Percentiles rank a stretch among this genome's conserved stretches.
Conservation (phyloP, 805 yeast genomes). For the Ogataea naganishii region DNA sequence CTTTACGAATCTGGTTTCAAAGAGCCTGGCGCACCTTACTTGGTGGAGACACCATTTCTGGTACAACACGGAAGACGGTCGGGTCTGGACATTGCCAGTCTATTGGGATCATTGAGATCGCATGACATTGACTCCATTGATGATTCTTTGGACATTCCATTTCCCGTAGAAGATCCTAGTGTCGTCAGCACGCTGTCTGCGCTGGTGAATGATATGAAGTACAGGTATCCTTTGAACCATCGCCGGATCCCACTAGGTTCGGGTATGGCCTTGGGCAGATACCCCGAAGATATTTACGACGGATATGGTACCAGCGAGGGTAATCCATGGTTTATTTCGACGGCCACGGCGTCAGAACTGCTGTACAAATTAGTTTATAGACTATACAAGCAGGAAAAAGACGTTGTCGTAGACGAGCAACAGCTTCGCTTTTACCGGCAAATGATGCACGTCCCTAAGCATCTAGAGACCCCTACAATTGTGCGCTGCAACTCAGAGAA, state of each 20-base stretch:
- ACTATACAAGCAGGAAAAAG: slow-evolving; percentile 27
- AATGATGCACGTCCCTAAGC: too few species aligned
- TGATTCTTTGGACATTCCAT: slow-evolving; percentile 42
- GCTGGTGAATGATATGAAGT: slow-evolving; percentile 59
- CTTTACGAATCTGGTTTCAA: slow-evolving; percentile 33
- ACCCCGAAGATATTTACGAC: slow-evolving; percentile 87
- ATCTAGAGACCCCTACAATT: slow-evolving; percentile 1
- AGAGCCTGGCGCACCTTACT: slow-evolving; percentile 35
- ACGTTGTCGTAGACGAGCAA: slow-evolving; percentile 28
- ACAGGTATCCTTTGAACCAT: slow-evolving; percentile 71
- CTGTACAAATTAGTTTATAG: slow-evolving; percentile 46
- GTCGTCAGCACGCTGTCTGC: slow-evolving; percentile 56
- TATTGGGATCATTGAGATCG: slow-evolving; percentile 39
- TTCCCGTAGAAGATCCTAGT: slow-evolving; percentile 47
- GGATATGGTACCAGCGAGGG: slow-evolving; percentile 69
- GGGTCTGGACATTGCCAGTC: slow-evolving; percentile 74
- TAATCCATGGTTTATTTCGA: slow-evolving; percentile 88
- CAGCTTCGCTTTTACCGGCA: slow-evolving; percentile 12
- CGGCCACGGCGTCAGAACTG: slow-evolving; percentile 60
- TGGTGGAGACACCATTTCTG: slow-evolving; percentile 61
- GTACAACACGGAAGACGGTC: slow-evolving; percentile 33
- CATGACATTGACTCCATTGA: slow-evolving; percentile 30
- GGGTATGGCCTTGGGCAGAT: slow-evolving; percentile 78
- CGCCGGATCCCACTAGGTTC: slow-evolving; percentile 27
- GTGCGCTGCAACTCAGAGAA: slow-evolving; percentile 4